These are phyloP conservation scores for Leucoagaricus sp. DNA, from an alignment of 1,284 basidiomycete species.

Conservation along the genomic window DNA sequence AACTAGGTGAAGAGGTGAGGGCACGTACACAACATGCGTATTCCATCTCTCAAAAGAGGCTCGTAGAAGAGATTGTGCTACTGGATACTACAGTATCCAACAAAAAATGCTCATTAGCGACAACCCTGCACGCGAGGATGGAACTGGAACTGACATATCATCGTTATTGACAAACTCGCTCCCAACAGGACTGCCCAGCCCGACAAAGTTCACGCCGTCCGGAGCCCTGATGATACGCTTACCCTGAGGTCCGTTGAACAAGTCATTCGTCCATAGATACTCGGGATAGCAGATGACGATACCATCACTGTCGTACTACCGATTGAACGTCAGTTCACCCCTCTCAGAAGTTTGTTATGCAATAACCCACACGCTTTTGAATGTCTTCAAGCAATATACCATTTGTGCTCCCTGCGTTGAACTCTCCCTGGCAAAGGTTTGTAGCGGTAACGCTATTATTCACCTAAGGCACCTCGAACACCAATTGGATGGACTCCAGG, in stretches of 20 bases:
- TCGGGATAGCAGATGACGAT: slow-evolving; percentile 20
- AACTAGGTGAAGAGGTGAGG: too few relatives aligned
- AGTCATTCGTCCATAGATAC: slow-evolving; percentile 22
- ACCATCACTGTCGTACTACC: slow-evolving; percentile 16
- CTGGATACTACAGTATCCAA: slow-evolving; percentile 22
- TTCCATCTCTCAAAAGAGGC: slow-evolving; percentile 28
- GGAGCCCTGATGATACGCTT: slow-evolving; percentile 28
- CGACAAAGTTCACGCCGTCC: slow-evolving; percentile 16
- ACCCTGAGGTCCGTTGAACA: slow-evolving; percentile 23
- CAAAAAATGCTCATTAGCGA: not conserved
- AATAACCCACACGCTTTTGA: slow-evolving; percentile 19
- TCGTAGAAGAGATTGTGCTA: slow-evolving; percentile 28
- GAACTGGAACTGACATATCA: slow-evolving; percentile 26
- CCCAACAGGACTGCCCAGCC: slow-evolving; percentile 19
- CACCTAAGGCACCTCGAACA: slow-evolving; percentile 21
- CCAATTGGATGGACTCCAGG: slow-evolving; percentile 28
- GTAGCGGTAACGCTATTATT: slow-evolving; percentile 20
- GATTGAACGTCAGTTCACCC: not conserved
- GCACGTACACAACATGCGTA: slow-evolving; percentile 31
- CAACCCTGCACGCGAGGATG: not conserved
- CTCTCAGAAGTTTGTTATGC: too few relatives aligned
- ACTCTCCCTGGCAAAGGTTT: slow-evolving; percentile 15
- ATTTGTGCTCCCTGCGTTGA: slow-evolving; percentile 18
- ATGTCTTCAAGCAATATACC: slow-evolving; percentile 22
- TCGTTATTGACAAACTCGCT: slow-evolving; percentile 25